phyloP scores from a whole-genome alignment of 305 asterid genomes.

The Rubia tinctorum region DNA sequence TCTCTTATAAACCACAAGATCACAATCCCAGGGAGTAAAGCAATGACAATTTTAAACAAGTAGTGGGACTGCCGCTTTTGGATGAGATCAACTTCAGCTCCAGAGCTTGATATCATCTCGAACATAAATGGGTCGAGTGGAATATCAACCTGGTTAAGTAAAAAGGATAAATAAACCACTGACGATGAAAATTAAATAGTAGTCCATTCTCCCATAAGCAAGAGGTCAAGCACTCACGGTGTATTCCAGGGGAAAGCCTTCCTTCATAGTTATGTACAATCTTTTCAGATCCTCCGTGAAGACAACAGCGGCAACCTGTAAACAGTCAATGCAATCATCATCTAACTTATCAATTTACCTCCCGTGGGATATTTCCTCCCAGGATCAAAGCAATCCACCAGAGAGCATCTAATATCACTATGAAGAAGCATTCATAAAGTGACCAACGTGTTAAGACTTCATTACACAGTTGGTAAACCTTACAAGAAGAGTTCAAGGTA shows the following conservation, averaged over 20 bases:
- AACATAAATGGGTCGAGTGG: conserved; percentile 97
- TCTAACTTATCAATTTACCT: conserved; percentile 18
- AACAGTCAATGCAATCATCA: conserved; percentile 22
- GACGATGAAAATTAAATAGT: conserved; percentile 12
- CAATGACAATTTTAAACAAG: conserved; percentile 71
- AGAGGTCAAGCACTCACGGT: conserved; percentile 54
- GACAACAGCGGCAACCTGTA: conserved; percentile 91
- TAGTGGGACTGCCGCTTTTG: conserved; percentile 87
- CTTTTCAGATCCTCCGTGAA: conserved; percentile 97
- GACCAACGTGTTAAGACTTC: neutral
- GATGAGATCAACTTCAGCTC: conserved; percentile 93
- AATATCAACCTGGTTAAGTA: conserved; percentile 76
- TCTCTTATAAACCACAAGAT: conserved; percentile 89
- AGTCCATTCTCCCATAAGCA: conserved; percentile 12
- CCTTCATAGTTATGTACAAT: conserved; percentile 90
- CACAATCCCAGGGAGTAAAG: conserved; percentile 83
- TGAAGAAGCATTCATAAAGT: neutral
- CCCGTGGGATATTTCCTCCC: neutral
- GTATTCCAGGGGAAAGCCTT: conserved; percentile 97
- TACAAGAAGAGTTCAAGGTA: neutral
- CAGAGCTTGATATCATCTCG: conserved; percentile 90
- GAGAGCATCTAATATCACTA: conserved; percentile 2
- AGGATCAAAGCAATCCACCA: neutral
- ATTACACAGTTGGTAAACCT: conserved; percentile 1
- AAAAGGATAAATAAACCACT: conserved; percentile 22